phyloP scores from a whole-genome alignment of 139 green algal species.

The Coccomyxa sp. region DNA sequence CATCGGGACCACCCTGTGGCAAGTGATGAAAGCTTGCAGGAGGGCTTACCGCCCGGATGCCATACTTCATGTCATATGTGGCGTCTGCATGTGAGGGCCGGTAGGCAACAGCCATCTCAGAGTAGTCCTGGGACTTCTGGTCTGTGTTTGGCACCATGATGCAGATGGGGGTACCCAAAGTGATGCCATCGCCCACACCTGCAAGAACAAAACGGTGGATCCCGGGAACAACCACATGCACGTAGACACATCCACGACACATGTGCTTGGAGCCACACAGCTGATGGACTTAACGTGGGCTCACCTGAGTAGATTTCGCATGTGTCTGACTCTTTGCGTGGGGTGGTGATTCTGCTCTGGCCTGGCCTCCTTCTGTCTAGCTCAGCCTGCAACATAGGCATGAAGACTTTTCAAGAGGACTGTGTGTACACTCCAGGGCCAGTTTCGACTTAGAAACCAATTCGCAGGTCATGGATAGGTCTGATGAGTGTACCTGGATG shows the following conservation, averaged over 20 bases:
- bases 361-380: slow-evolving; percentile 86
- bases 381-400: slow-evolving; percentile 44
- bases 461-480: slow-evolving; percentile 81
- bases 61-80: slow-evolving; percentile 99
- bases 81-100: slow-evolving; percentile 93
- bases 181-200: slow-evolving; percentile 21
- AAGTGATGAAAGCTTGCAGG: too few species aligned
- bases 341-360: slow-evolving; percentile 96
- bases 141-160: slow-evolving; percentile 97
- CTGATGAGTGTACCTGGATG: slow-evolving; percentile 74
- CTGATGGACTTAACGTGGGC: neutral
- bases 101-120: slow-evolving; percentile 30
- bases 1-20: too few species aligned
- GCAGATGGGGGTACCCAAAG: slow-evolving; percentile 89
- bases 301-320: slow-evolving; percentile 90
- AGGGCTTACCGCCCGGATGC: slow-evolving; percentile 71
- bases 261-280: neutral
- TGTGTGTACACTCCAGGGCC: too few species aligned
- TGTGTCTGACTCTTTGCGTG: slow-evolving; percentile 91
- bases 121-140: slow-evolving; percentile 60
- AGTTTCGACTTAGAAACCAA: too few species aligned
- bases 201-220: too few species aligned
- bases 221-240: too few species aligned
- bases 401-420: too few species aligned
- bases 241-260: too few species aligned